phyloP scores from a whole-genome alignment of 2,329 filamentous ascomycete species.

The Pseudocercospora vitis region DNA sequence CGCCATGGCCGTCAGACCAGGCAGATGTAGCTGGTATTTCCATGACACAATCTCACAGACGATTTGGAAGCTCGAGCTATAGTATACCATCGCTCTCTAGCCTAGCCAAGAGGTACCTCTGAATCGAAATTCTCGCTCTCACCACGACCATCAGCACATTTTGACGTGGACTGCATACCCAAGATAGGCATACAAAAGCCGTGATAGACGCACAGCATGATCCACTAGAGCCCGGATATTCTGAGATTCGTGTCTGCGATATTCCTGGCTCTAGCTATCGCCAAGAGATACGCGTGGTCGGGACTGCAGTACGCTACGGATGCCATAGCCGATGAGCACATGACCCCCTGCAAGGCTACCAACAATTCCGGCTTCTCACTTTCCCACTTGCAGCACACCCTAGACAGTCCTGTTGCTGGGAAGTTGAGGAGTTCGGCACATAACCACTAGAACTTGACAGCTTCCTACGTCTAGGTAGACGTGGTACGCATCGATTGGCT shows the following conservation, averaged over 20 bases:
- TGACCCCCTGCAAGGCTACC: constrained; percentile 4
- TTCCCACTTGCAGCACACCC: not conserved
- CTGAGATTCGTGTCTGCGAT: not conserved
- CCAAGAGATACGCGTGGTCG: constrained; percentile 1
- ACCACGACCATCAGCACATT: not conserved
- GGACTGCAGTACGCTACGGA: constrained; percentile 1
- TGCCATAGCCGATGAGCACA: not conserved
- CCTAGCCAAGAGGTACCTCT: not conserved
- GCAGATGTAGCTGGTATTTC: not conserved
- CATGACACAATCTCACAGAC: not conserved
- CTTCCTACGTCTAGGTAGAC: not conserved
- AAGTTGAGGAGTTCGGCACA: not conserved
- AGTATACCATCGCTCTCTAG: not conserved
- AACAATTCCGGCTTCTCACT: no score
- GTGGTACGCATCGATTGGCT: not conserved
- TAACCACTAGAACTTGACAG: not conserved
- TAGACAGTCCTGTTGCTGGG: not conserved
- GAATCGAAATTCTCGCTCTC: not conserved
- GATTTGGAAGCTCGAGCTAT: not conserved
- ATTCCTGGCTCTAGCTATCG: not conserved
- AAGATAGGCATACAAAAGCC: not conserved
- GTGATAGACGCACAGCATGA: not conserved
- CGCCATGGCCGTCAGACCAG: not conserved
- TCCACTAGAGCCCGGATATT: not conserved
- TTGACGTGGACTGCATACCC: not conserved